Evolutionary conservation across 2,329 filamentous ascomycete species (phyloP).

Genomic region (Aureobasidium sp.): DNA sequence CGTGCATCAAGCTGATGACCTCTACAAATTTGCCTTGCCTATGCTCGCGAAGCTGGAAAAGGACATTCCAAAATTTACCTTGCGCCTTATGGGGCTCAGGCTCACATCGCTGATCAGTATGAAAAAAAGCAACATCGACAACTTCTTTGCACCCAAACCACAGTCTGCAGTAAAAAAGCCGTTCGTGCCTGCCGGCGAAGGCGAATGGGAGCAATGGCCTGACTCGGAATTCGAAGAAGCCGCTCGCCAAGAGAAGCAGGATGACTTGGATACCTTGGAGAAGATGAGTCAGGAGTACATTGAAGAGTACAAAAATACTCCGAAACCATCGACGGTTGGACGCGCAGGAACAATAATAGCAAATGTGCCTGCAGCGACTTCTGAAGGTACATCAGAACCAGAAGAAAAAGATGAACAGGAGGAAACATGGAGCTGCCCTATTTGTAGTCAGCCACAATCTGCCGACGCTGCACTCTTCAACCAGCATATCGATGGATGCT

Average conservation of each 20-base stretch:
- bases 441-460: constrained; percentile 69
- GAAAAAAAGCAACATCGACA: constrained; percentile 66
- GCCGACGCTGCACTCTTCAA: constrained; percentile 77
- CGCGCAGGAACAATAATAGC: constrained; percentile 18
- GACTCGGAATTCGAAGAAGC: constrained; percentile 60
- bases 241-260: constrained; percentile 52
- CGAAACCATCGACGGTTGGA: not conserved
- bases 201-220: constrained; percentile 62
- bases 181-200: constrained; percentile 34
- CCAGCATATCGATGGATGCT: constrained; percentile 83
- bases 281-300: constrained; percentile 47
- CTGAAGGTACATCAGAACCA: constrained; percentile 10
- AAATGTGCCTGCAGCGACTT: constrained; percentile 17
- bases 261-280: constrained; percentile 56
- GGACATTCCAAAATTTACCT: constrained; percentile 69
- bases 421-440: constrained; percentile 75
- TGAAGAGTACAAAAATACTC: constrained; percentile 33
- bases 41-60: constrained; percentile 80
- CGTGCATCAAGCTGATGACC: constrained; percentile 65
- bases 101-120: constrained; percentile 83
- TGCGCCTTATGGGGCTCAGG: constrained; percentile 81
- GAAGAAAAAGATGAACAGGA: constrained; percentile 27
- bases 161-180: constrained; percentile 27
- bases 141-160: constrained; percentile 64
- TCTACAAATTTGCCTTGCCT: constrained; percentile 74